These are phyloP conservation scores for Yamadazyma endophytica DNA, from an alignment of 805 yeast genomes.

Conservation along the genomic window DNA sequence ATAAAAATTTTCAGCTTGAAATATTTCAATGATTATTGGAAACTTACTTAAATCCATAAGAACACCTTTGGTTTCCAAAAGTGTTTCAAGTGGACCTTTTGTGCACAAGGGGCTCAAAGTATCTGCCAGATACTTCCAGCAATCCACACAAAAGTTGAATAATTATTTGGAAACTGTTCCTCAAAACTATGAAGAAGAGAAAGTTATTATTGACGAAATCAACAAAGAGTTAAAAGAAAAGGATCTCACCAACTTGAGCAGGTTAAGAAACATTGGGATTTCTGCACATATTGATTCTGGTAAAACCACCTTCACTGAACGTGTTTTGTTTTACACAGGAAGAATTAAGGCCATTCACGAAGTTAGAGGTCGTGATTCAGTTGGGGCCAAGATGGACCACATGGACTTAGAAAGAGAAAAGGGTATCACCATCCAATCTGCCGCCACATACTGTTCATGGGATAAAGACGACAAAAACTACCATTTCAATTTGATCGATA, in stretches of 20 bases:
- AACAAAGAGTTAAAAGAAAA: conserved; percentile 42
- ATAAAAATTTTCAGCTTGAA: conserved; percentile 5
- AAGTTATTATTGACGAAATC: conserved; percentile 60
- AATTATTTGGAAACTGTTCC: too few relatives aligned
- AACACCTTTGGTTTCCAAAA: too few relatives aligned
- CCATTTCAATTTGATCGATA: conserved; percentile 93
- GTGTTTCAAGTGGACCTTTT: too few relatives aligned
- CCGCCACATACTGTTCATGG: conserved; percentile 98
- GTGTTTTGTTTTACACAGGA: conserved; percentile 94
- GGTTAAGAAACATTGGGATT: conserved; percentile 91
- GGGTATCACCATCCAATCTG: conserved; percentile 98
- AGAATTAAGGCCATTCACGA: conserved; percentile 96
- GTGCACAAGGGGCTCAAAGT: too few relatives aligned
- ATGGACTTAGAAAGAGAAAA: conserved; percentile 98
- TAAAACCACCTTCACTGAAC: conserved; percentile 95
- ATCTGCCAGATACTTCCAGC: conserved; percentile 4
- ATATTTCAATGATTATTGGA: conserved; percentile 3
- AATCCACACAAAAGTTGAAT: too few relatives aligned
- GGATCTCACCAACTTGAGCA: conserved; percentile 49
- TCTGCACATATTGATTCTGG: conserved; percentile 99
- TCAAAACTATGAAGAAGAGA: conserved; percentile 66
- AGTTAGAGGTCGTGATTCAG: conserved; percentile 94
- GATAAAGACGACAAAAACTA: conserved; percentile 62
- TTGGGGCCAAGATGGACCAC: conserved; percentile 99
- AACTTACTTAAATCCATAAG: conserved; percentile 4